phyloP scores from a whole-genome alignment of 208 protist species.

The Leptomonas pyrrhocoris region DNA sequence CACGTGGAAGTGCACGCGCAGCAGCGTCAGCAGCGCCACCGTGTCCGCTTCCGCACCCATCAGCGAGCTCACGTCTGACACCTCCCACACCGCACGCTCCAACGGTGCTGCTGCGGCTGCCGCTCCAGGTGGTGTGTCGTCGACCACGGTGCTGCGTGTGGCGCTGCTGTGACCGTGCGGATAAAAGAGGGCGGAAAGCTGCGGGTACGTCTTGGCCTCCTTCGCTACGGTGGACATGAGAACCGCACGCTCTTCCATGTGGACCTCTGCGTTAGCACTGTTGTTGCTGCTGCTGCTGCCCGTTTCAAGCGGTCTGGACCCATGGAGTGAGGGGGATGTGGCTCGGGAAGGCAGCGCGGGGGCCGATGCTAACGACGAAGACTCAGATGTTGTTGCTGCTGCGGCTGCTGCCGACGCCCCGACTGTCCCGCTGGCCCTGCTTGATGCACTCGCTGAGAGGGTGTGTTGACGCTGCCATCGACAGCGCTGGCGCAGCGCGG shows the following conservation, averaged over 20 bases:
- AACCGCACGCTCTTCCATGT: constrained; percentile 19
- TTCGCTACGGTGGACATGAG: constrained; percentile 20
- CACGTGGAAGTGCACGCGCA: constrained; percentile 11
- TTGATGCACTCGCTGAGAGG: not conserved
- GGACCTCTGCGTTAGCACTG: constrained; percentile 13
- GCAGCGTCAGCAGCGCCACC: constrained; percentile 24
- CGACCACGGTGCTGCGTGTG: too few relatives aligned
- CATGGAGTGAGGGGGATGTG: too few relatives aligned
- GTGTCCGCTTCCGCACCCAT: not conserved
- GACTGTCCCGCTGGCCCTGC: not conserved
- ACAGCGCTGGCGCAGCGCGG: constrained; percentile 17
- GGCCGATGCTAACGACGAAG: not conserved
- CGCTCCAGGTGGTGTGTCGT: not conserved
- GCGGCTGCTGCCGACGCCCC: not conserved
- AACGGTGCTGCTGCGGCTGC: not conserved
- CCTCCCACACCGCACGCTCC: not conserved
- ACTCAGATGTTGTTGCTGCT: not conserved
- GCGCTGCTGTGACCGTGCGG: not conserved
- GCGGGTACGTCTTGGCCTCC: constrained; percentile 20
- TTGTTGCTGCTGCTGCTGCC: not conserved
- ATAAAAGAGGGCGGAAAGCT: constrained; percentile 35
- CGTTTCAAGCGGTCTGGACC: too few relatives aligned
- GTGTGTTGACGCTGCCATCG: constrained; percentile 4
- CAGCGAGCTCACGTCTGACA: not conserved
- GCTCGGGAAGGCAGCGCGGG: too few relatives aligned